These are phyloP conservation scores for Lepiota brunneoincarnata DNA, from an alignment of 768 basidiomycete species.

Conservation along the genomic window DNA sequence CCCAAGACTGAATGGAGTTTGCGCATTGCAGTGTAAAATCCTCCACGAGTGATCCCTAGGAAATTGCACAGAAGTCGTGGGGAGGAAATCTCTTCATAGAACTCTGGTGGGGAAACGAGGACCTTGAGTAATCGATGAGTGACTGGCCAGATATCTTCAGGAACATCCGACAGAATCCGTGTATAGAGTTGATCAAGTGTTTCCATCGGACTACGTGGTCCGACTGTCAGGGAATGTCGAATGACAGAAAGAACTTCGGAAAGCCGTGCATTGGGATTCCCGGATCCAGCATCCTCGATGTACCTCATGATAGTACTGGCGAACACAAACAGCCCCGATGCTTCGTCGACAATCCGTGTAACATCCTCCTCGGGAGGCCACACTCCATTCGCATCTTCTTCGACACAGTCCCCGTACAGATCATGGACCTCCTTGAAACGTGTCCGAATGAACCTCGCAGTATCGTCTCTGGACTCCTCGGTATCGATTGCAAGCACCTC, in stretches of 20 bases:
- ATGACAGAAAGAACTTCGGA: not conserved
- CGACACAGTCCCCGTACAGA: not conserved
- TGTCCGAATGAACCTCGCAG: not conserved
- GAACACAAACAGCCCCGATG: not conserved
- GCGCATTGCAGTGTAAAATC: not conserved
- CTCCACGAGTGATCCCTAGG: not conserved
- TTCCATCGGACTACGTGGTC: not conserved
- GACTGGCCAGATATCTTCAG: not conserved
- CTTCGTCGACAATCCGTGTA: not conserved
- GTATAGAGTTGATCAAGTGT: not conserved
- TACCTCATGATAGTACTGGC: not conserved
- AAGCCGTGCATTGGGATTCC: not conserved
- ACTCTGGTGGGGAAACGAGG: not conserved
- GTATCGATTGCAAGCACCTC: too few species aligned
- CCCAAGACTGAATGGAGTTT: not conserved
- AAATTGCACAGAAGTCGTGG: not conserved
- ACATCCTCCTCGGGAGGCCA: not conserved
- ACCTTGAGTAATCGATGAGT: not conserved
- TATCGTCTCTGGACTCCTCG: not conserved
- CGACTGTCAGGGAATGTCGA: too few species aligned
- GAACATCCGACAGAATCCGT: not conserved
- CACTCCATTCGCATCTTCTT: not conserved
- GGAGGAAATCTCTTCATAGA: not conserved
- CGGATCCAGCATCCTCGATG: not conserved
- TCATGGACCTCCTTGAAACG: not conserved